Conservation (phyloP, 257 asterid species). For the Avicennia marina region DNA sequence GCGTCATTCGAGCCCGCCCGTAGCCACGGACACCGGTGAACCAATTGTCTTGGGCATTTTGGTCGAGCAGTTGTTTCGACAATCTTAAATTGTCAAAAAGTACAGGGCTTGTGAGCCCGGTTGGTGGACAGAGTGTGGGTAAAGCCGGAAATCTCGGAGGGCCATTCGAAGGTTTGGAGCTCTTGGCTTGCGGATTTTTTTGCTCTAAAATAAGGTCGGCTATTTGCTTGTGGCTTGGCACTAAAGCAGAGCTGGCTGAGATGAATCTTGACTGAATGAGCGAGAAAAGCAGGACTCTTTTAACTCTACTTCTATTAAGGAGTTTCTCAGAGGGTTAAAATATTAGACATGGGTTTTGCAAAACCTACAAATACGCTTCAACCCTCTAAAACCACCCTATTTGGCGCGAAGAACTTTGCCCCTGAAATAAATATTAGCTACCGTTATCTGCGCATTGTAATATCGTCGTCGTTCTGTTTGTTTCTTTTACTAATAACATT, state of each 20-base stretch:
- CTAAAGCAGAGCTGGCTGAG: constrained; percentile 37
- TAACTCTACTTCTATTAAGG: constrained; percentile 1
- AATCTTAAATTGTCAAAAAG: constrained; percentile 43
- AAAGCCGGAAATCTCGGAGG: constrained; percentile 57
- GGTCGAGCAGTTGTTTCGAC: constrained; percentile 64
- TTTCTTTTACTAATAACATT: too few relatives aligned
- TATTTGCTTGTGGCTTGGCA: constrained; percentile 63
- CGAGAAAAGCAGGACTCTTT: constrained; percentile 10
- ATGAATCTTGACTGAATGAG: constrained; percentile 32
- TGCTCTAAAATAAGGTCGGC: constrained; percentile 67
- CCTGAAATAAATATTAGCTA: too few relatives aligned
- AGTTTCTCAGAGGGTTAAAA: too few relatives aligned
- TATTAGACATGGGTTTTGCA: too few relatives aligned
- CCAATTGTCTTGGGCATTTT: constrained; percentile 75
- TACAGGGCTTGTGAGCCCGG: constrained; percentile 76
- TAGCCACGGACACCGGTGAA: constrained; percentile 63
- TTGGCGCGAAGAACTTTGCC: too few relatives aligned
- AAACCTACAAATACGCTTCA: too few relatives aligned
- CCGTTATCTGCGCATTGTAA: too few relatives aligned
- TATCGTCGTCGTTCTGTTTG: too few relatives aligned
- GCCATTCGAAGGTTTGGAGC: constrained; percentile 90
- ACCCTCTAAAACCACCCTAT: too few relatives aligned
- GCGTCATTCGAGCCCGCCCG: constrained; percentile 62
- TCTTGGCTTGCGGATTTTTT: constrained; percentile 61
- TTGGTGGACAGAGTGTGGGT: constrained; percentile 61